phyloP scores from a whole-genome alignment of 2,329 filamentous ascomycete species.

The Phoma herbarum region DNA sequence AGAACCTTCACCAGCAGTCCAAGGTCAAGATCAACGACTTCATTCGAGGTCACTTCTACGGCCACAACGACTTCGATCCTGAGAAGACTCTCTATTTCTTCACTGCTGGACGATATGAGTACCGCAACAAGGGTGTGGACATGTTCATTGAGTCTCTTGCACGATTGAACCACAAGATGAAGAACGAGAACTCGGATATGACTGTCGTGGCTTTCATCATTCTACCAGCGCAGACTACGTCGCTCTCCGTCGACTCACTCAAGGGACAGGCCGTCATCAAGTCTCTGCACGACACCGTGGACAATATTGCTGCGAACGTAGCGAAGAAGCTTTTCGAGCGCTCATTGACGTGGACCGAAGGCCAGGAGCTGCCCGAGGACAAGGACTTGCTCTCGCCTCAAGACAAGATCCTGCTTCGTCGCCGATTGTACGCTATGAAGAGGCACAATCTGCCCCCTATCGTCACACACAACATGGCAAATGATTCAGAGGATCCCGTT shows the following conservation, averaged over 20 bases:
- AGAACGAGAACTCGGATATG: slow-evolving; percentile 82
- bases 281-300: slow-evolving; percentile 89
- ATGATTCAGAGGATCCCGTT: slow-evolving; percentile 91
- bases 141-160: slow-evolving; percentile 99
- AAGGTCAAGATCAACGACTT: slow-evolving; percentile 99
- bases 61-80: slow-evolving; percentile 95
- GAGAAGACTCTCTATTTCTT: slow-evolving; percentile 99
- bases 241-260: slow-evolving; percentile 91
- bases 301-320: slow-evolving; percentile 90
- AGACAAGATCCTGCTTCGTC: slow-evolving; percentile 90
- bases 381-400: slow-evolving; percentile 93
- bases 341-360: slow-evolving; percentile 94
- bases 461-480: slow-evolving; percentile 98
- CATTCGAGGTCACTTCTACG: slow-evolving; percentile 97
- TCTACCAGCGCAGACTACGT: slow-evolving; percentile 96
- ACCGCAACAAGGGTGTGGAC: slow-evolving; percentile 97
- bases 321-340: slow-evolving; percentile 94
- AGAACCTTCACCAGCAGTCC: slow-evolving; percentile 94
- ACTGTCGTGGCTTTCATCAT: slow-evolving; percentile 98
- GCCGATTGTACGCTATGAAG: slow-evolving; percentile 97
- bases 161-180: slow-evolving; percentile 91
- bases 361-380: slow-evolving; percentile 91
- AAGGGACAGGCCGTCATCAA: slow-evolving; percentile 98
- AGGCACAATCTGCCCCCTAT: slow-evolving; percentile 88
- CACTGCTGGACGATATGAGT: slow-evolving; percentile 96